Evolutionary conservation across 108 stramenopile species (phyloP), one percentile per base, ranked within the genome.

Genomic region (Cyclotella baltica): DNA sequence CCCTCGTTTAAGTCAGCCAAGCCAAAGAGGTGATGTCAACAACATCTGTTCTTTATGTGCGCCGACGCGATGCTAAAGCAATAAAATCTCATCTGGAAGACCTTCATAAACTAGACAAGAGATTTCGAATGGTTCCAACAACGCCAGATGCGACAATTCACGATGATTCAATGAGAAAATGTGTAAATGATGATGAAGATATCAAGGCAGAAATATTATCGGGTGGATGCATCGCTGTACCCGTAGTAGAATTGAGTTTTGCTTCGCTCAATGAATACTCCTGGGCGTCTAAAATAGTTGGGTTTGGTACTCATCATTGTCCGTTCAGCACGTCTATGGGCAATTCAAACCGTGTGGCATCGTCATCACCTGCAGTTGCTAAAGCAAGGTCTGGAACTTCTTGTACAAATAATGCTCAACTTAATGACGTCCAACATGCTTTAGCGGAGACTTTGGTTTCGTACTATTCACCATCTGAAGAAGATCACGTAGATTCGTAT

Each of bases 81-180:
- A 77, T 71, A 10, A 92, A 94, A 53, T 35, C 36, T 33, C 59
- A 35, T 13, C 65, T 94, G 67, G 88, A 89, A 61, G 36, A 82
- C 20, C 55, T 52, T 2, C 40, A 50, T 29, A 34, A 78, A 19
- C 56, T 94, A 31, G 70, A 94, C 65, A 88, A 90, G 67, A 48
- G 79, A 31, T 92, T 86, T 81, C 93, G 93, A 16, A 91, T 94
- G 93, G 61, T 75, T 3, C 58, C 64, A 36, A 57, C 65, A 34
- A 57, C 29, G 37, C 30, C 62, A 51, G 51, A 65, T 48, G 80
- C 59, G 5, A 59, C 65, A 1, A 43, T 64, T 47, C 38, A 31
- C 3, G 74, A 64, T 57, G 59, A 43, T 61, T 53, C 62, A 2
- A 19, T 50, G 4, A 13, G 28, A n/a, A 55, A 50, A 51, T 53